These are phyloP conservation scores for Lentinula lateritia DNA, from an alignment of 768 basidiomycete genomes.

Conservation along the genomic window DNA sequence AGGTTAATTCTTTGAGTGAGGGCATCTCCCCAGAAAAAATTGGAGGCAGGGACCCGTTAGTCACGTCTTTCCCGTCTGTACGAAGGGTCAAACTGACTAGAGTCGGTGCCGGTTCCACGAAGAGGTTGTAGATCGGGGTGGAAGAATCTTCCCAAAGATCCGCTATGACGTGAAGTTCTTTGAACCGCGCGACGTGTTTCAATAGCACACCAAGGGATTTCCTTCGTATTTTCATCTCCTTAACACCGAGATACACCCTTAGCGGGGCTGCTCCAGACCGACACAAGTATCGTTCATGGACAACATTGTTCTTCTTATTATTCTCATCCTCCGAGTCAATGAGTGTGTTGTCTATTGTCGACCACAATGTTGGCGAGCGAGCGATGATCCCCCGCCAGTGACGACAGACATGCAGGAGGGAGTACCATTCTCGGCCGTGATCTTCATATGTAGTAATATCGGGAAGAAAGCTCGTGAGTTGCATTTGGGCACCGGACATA, in stretches of 20 bases:
- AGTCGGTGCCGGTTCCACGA: neutral
- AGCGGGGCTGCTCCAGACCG: conserved; percentile 5
- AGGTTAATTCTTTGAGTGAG: neutral
- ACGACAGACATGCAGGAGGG: conserved; percentile 6
- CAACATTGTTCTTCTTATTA: neutral
- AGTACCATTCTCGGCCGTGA: conserved; percentile 1
- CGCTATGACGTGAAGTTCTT: neutral
- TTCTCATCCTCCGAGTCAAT: neutral
- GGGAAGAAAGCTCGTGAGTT: conserved; percentile 8
- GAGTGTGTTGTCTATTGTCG: neutral
- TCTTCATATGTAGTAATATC: neutral
- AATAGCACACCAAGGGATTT: neutral
- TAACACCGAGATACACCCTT: conserved; percentile 3
- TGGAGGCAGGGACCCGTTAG: neutral
- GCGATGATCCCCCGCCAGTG: conserved; percentile 8
- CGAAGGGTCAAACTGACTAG: conserved; percentile 4
- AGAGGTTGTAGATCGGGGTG: neutral
- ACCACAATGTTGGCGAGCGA: conserved; percentile 5
- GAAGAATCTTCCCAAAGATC: conserved; percentile 4
- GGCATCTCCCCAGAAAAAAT: conserved; percentile 6
- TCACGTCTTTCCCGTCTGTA: neutral
- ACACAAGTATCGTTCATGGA: neutral
- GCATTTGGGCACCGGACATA: conserved; percentile 3
- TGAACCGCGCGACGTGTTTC: conserved; percentile 1
- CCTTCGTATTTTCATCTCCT: neutral